phyloP scores from a whole-genome alignment of 2,329 filamentous ascomycete species.

The Tolypocladium pustulatum region DNA sequence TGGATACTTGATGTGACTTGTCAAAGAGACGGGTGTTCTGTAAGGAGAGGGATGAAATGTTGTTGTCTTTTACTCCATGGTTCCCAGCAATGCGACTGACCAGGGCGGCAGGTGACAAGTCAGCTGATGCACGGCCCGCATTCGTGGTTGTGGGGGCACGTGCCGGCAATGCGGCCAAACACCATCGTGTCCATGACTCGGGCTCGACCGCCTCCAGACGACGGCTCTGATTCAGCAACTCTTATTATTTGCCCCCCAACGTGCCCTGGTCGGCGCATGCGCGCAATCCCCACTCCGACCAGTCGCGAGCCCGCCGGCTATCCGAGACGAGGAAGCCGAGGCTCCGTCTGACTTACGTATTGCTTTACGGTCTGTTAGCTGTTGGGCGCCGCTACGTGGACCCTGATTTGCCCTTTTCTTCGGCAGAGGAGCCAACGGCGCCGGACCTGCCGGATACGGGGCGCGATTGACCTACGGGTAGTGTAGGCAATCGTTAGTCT shows the following conservation, averaged over 20 bases:
- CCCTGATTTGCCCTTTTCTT: neutral
- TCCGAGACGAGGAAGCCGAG: neutral
- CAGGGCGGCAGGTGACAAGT: neutral
- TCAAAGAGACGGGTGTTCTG: neutral
- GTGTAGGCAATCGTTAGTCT: neutral
- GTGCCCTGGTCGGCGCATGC: neutral
- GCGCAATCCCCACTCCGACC: neutral
- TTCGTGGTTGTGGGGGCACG: no score
- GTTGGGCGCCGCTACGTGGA: neutral
- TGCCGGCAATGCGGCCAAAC: neutral
- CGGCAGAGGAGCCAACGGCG: neutral
- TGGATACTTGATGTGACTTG: neutral
- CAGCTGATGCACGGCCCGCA: neutral
- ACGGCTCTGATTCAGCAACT: slow-evolving; percentile 1
- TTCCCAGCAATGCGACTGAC: neutral
- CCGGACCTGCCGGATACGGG: no score
- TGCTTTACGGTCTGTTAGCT: no score
- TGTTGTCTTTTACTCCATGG: no score
- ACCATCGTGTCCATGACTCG: neutral
- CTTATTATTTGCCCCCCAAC: neutral
- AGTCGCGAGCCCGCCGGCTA: neutral
- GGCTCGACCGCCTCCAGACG: neutral
- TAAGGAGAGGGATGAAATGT: no score
- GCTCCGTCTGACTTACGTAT: no score
- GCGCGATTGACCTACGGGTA: no score